Base-by-base conservation (phyloP, 1,284 basidiomycete genomes). In the Austroboletus olivaceoglutinosus region DNA sequence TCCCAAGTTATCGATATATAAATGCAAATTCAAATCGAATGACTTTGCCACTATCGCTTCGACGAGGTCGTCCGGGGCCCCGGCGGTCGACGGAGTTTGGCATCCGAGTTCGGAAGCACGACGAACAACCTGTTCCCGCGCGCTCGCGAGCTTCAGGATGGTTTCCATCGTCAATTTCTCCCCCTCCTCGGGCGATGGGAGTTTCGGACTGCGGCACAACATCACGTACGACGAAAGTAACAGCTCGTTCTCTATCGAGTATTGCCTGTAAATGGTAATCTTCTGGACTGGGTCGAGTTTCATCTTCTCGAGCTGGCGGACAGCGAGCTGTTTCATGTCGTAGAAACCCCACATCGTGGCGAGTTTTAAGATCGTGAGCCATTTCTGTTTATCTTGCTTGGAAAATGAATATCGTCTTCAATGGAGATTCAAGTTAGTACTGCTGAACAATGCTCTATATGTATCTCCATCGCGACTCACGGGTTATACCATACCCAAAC, bases 401-500 rank as follows among this genome's bases (percentile, higher is more conserved):
- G 56, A 48, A 8, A 47, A 68, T 0, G 58, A 44, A 2, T 65
- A 67, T 0, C 21, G 43, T 0, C 61, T 63, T 9, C 25, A 9
- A n/a, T 3, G 37, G 21, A 33, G 13, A n/a, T 13, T 22, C 33
- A 13, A 30, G 44, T 58, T 48, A 56, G 39, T 16, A 41, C 19
- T 3, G 5, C 21, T 12, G 21, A 16, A 18, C 19, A 16, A 46
- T 23, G 18, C 3, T n/a, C 25, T 8, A 25, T 13, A 2, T n/a
- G 7, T 9, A 19, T 36, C 2, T 6, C 5, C 6, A 3, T 37
- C 7, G 21, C 29, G 0, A 52, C 67, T 60, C 60, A 86, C 84
- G 81, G 80, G 47, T 86, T 85, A 48, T 88, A 88, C 65, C 86
- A 87, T 0, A 87, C 76, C 83, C 83, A 87, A 0, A 85, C 61